A percentile compares a stretch with the other conserved stretches of the same genome.
These are phyloP conservation scores for Lactarius tabidus DNA, from an alignment of 768 basidiomycete genomes.

Conservation along the genomic window DNA sequence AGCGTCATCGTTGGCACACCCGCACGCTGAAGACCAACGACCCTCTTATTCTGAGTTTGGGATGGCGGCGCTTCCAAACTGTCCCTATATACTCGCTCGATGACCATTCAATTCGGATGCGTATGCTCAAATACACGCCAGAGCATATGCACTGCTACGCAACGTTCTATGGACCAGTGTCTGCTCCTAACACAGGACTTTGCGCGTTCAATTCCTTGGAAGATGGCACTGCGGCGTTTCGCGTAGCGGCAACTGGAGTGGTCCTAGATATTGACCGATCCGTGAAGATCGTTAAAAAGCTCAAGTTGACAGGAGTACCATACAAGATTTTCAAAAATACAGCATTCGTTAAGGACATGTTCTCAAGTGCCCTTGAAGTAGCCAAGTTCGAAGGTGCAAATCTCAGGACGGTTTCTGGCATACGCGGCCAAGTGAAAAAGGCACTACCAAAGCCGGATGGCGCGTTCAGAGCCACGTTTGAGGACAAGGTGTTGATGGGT, in stretches of 20 bases:
- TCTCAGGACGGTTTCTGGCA: constrained; percentile 90
- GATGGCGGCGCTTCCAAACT: constrained; percentile 95
- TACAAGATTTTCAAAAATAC: constrained; percentile 99
- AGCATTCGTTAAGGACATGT: constrained; percentile 98
- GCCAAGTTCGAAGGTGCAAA: constrained; percentile 99
- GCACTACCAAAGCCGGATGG: constrained; percentile 94
- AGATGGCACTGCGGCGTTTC: constrained; percentile 67
- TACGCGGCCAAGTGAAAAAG: constrained; percentile 96
- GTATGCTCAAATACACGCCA: constrained; percentile 99
- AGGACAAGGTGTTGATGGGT: constrained; percentile 95
- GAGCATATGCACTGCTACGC: constrained; percentile 99
- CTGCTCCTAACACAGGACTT: constrained; percentile 92
- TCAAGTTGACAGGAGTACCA: constrained; percentile 93
- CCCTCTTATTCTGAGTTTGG: constrained; percentile 93
- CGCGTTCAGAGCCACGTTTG: constrained; percentile 93
- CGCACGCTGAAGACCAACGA: constrained; percentile 95
- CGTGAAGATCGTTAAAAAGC: constrained; percentile 94
- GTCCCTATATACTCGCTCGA: constrained; percentile 95
- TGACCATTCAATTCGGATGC: constrained; percentile 97
- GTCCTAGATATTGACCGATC: constrained; percentile 91
- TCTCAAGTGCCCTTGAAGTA: constrained; percentile 86
- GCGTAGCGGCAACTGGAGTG: constrained; percentile 90
- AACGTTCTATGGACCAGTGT: constrained; percentile 92
- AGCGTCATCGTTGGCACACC: constrained; percentile 91
- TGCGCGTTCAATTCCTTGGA: constrained; percentile 91